Evolutionary conservation across 116 monocot species (phyloP).

Genomic region (Iris pallida): DNA sequence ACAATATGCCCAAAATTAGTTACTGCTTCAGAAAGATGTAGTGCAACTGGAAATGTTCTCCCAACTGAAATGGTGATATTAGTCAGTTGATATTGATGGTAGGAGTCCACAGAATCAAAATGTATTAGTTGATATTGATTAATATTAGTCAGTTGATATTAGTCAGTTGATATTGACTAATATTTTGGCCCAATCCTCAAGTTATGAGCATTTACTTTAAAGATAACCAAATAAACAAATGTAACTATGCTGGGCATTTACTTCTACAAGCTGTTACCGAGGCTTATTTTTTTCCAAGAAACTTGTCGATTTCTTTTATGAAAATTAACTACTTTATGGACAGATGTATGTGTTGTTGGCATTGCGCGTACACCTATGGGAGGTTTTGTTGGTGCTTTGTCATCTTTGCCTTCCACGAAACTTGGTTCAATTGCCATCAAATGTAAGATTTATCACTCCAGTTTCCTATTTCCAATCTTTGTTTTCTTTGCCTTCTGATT

Average conservation of each 20-base stretch:
- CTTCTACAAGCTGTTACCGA: not conserved
- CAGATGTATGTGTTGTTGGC: conserved; percentile 94
- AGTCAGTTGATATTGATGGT: too few species aligned
- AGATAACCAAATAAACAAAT: not conserved
- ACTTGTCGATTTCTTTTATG: not conserved
- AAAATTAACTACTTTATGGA: not conserved
- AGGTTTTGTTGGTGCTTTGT: conserved; percentile 76
- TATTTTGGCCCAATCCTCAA: not conserved
- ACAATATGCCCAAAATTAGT: too few species aligned
- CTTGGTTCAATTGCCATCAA: conserved; percentile 84
- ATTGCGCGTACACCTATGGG: conserved; percentile 93
- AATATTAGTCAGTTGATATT: too few species aligned
- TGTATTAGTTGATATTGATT: too few species aligned
- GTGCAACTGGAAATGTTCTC: too few species aligned
- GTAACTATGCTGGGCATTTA: not conserved
- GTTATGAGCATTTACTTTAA: not conserved
- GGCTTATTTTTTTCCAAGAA: not conserved
- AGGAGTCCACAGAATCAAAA: too few species aligned
- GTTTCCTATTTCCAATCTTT: not conserved
- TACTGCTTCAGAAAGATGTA: too few species aligned
- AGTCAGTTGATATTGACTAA: too few species aligned
- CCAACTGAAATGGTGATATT: too few species aligned
- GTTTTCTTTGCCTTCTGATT: conserved; percentile 1
- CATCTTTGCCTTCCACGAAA: conserved; percentile 78
- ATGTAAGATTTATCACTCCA: conserved; percentile 28